Conservation (phyloP, 805 yeast genomes). For the Isabelozyma pseudorhagii region DNA sequence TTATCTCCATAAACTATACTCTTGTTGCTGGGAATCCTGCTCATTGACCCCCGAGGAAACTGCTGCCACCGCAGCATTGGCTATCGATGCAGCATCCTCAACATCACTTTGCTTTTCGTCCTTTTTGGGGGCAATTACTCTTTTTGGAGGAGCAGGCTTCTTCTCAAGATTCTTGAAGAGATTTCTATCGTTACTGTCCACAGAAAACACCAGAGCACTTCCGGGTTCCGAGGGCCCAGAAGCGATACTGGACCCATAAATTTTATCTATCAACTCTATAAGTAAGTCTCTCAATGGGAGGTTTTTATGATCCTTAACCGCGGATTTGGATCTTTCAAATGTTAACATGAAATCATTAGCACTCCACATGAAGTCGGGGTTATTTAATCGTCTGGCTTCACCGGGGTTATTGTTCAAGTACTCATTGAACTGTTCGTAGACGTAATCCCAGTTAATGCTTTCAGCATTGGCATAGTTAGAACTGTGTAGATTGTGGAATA, state of each 20-base stretch:
- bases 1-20: conserved; percentile 34
- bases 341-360: conserved; percentile 60
- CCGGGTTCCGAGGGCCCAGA: neutral
- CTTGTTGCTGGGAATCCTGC: conserved; percentile 31
- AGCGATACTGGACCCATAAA: neutral
- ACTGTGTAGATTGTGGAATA: conserved; percentile 27
- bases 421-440: conserved; percentile 6
- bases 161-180: neutral
- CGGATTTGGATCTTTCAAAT: conserved; percentile 56
- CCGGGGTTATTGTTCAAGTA: neutral
- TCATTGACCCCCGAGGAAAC: conserved; percentile 23
- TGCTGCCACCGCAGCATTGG: conserved; percentile 38
- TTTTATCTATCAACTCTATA: conserved; percentile 10
- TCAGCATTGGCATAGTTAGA: conserved; percentile 21
- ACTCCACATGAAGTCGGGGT: conserved; percentile 39
- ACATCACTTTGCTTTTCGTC: conserved; percentile 3
- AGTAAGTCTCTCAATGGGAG: conserved; percentile 11
- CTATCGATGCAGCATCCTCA: conserved; percentile 29
- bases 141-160: neutral
- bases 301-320: conserved; percentile 40
- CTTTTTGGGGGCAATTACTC: neutral
- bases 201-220: neutral
- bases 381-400: neutral
- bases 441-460: conserved; percentile 33
- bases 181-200: neutral